phyloP scores from a whole-genome alignment of 345 rosid species.

The Microcos paniculata region DNA sequence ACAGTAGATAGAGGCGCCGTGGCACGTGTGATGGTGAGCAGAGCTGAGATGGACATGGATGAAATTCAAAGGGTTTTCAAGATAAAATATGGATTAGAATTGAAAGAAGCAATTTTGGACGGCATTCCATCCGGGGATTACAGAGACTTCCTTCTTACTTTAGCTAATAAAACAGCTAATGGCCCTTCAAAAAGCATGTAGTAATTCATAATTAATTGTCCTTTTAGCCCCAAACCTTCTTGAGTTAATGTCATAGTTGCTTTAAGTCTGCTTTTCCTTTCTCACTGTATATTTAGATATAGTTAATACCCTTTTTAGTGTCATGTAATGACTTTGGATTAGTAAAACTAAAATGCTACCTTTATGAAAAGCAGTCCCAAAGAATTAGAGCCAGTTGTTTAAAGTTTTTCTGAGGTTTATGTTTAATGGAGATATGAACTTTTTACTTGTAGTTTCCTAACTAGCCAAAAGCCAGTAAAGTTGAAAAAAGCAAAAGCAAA shows the following conservation, averaged over 20 bases:
- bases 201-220: neutral
- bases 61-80: slow-evolving; percentile 41
- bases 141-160: slow-evolving; percentile 55
- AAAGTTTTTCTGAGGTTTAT: neutral
- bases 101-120: slow-evolving; percentile 44
- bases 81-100: slow-evolving; percentile 40
- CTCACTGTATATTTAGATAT: neutral
- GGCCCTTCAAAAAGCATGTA: neutral
- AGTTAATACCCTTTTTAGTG: neutral
- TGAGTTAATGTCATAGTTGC: neutral
- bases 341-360: neutral
- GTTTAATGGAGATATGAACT: neutral
- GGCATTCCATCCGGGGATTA: slow-evolving; percentile 42
- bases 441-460: neutral
- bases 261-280: too few relatives aligned
- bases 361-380: neutral
- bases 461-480: neutral
- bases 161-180: slow-evolving; percentile 29
- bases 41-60: slow-evolving; percentile 55
- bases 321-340: neutral
- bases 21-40: slow-evolving; percentile 48
- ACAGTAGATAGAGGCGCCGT: slow-evolving; percentile 26
- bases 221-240: neutral
- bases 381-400: neutral
- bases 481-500: neutral